phyloP scores from a whole-genome alignment of 352 stramenopile species.

The Phytophthora constricta region DNA sequence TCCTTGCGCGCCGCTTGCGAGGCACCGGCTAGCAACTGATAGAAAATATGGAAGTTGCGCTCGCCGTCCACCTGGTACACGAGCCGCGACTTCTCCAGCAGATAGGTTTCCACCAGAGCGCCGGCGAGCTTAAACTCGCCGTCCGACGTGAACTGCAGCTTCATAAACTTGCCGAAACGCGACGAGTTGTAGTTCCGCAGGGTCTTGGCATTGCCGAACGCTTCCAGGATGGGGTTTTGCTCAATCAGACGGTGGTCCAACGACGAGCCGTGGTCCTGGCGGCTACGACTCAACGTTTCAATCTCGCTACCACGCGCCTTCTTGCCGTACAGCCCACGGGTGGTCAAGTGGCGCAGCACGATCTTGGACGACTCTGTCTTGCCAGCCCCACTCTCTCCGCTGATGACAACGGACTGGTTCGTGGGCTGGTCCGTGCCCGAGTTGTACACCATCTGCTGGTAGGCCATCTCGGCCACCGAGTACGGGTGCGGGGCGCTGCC shows the following conservation, averaged over 20 bases:
- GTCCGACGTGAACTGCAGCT: slow-evolving; percentile 93
- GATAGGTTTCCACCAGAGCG: slow-evolving; percentile 89
- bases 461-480: slow-evolving; percentile 90
- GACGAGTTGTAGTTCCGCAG: slow-evolving; percentile 95
- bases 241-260: slow-evolving; percentile 87
- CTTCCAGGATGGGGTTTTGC: slow-evolving; percentile 95
- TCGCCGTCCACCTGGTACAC: slow-evolving; percentile 91
- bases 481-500: slow-evolving; percentile 85
- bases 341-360: slow-evolving; percentile 89
- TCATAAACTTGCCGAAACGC: slow-evolving; percentile 96
- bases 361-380: slow-evolving; percentile 93
- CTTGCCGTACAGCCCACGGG: slow-evolving; percentile 86
- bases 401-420: slow-evolving; percentile 90
- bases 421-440: slow-evolving; percentile 82
- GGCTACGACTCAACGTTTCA: slow-evolving; percentile 54
- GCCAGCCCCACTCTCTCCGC: slow-evolving; percentile 85
- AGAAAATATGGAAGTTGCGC: slow-evolving; percentile 97
- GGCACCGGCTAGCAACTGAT: slow-evolving; percentile 88
- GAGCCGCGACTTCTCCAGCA: slow-evolving; percentile 89
- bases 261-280: slow-evolving; percentile 65
- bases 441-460: slow-evolving; percentile 93
- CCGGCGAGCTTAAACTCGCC: slow-evolving; percentile 86
- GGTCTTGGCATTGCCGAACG: slow-evolving; percentile 96
- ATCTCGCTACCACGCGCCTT: slow-evolving; percentile 80
- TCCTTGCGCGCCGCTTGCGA: slow-evolving; percentile 55